Percentiles rank a stretch among this genome's conserved stretches.
These are phyloP conservation scores for Podospora pseudocomata DNA, from an alignment of 495 filamentous ascomycete species.

Conservation along the genomic window DNA sequence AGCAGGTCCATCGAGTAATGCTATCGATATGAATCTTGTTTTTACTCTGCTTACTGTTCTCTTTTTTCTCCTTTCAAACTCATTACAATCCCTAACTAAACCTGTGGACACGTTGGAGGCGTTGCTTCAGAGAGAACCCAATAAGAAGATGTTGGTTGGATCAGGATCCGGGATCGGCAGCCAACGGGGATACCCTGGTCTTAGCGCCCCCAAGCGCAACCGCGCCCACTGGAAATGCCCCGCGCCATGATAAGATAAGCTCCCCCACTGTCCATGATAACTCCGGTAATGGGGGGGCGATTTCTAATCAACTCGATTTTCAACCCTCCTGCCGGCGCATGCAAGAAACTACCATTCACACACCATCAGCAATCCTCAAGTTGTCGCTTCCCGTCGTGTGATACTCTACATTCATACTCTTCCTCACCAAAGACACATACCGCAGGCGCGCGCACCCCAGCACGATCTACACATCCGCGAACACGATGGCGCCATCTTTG, in stretches of 20 bases:
- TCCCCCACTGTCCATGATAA: not conserved
- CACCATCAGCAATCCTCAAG: not conserved
- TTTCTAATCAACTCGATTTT: constrained; percentile 4
- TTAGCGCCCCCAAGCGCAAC: constrained; percentile 15
- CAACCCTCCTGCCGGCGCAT: not conserved
- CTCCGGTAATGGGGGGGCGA: not conserved
- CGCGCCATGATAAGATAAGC: constrained; percentile 22
- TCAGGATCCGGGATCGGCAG: constrained; percentile 16
- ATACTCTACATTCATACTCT: not conserved
- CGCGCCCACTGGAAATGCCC: constrained; percentile 2
- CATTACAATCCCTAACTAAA: too few species aligned
- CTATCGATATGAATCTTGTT: not conserved
- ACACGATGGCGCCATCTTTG: constrained; percentile 53
- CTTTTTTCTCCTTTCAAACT: too few species aligned
- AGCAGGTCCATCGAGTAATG: not conserved
- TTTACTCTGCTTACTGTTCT: not conserved
- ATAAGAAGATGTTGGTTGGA: not conserved
- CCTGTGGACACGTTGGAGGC: not conserved
- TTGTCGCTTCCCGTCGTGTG: not conserved
- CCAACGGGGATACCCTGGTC: not conserved
- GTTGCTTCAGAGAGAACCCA: not conserved
- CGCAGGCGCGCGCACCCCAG: not conserved
- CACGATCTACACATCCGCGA: not conserved
- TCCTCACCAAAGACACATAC: not conserved
- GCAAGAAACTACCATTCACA: not conserved